Conservation (phyloP, 306 rosid species). For the Quercus variabilis region DNA sequence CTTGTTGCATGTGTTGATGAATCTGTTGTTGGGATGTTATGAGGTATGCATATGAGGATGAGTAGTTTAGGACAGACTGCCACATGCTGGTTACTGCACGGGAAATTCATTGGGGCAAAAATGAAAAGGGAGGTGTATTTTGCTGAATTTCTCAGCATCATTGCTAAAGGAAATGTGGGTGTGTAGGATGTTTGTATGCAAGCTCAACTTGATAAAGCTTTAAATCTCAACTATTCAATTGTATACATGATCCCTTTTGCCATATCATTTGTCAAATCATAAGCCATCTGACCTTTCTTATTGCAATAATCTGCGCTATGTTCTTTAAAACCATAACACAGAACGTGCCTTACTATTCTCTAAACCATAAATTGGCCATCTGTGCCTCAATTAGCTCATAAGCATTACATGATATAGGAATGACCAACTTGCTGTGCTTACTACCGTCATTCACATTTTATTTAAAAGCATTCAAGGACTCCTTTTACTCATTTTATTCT, state of each 20-base stretch:
- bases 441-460: not conserved
- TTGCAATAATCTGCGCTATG: not conserved
- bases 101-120: not conserved
- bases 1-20: not conserved
- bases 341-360: not conserved
- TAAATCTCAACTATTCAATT: not conserved
- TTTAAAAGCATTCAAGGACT: not conserved
- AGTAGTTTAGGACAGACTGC: not conserved
- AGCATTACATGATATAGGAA: not conserved
- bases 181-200: not conserved
- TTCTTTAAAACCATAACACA: not conserved
- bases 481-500: not conserved
- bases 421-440: not conserved
- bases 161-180: not conserved
- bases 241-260: not conserved
- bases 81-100: not conserved
- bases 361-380: not conserved
- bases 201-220: not conserved
- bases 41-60: not conserved
- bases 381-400: not conserved
- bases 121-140: not conserved
- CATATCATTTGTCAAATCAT: not conserved
- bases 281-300: not conserved
- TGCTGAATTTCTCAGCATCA: not conserved
- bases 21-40: not conserved